phyloP scores from a whole-genome alignment of 768 basidiomycete species.

The Tricholoma saponaceum region DNA sequence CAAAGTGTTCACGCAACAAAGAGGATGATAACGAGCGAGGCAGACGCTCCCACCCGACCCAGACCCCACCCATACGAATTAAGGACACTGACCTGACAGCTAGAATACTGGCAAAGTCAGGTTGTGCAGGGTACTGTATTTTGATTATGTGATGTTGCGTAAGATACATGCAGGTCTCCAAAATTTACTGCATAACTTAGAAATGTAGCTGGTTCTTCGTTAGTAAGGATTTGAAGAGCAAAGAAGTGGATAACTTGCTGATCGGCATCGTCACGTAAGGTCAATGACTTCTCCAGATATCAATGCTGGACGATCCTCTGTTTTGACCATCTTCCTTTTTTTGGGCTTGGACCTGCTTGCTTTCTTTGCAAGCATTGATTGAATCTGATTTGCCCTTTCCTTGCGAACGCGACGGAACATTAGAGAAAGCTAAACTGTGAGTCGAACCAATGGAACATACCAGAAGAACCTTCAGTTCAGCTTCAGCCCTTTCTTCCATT shows the following conservation, averaged over 20 bases:
- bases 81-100: too few species aligned
- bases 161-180: too few species aligned
- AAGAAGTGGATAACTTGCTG: not conserved
- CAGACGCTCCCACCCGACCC: too few species aligned
- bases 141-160: too few species aligned
- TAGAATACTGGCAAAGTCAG: too few species aligned
- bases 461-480: not conserved
- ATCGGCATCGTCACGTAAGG: constrained; percentile 9
- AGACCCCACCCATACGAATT: too few species aligned
- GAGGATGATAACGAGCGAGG: too few species aligned
- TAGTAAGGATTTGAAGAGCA: too few species aligned
- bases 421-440: not conserved
- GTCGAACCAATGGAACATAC: not conserved
- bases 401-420: not conserved
- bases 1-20: too few species aligned
- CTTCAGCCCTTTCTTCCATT: not conserved
- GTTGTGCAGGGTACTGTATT: too few species aligned
- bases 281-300: constrained; percentile 17
- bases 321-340: constrained; percentile 15
- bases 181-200: too few species aligned
- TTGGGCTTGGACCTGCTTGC: not conserved
- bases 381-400: constrained; percentile 5
- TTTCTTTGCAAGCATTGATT: constrained; percentile 14
- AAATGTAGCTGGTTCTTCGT: too few species aligned
- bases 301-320: constrained; percentile 2